Percentiles rank a stretch among this genome's conserved stretches.
phyloP scores from a whole-genome alignment of 169 alveolate species.

The Plasmodium gallinaceum region DNA sequence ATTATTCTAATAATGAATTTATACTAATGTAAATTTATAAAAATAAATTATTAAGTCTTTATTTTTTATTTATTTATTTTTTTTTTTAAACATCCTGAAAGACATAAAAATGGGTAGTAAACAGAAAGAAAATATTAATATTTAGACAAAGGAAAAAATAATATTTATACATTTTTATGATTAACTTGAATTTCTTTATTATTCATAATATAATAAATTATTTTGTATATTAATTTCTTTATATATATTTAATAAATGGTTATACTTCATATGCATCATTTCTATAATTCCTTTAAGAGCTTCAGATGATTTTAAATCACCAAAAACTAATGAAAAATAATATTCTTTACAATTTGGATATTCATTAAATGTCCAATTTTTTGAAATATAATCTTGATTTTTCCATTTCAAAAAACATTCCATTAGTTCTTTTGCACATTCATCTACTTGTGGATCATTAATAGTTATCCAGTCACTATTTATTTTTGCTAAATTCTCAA shows the following conservation, averaged over 20 bases:
- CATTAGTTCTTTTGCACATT: conserved; percentile 76
- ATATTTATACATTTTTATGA: no score
- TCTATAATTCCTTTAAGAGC: conserved; percentile 65
- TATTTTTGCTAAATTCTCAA: conserved; percentile 11
- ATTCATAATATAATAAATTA: conserved; percentile 8
- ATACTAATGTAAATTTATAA: no score
- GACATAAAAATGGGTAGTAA: no score
- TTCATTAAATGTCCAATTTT: conserved; percentile 74
- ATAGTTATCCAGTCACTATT: conserved; percentile 70
- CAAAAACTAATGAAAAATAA: conserved; percentile 72
- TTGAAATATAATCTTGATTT: conserved; percentile 67
- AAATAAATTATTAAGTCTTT: no score
- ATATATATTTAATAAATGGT: conserved; percentile 52
- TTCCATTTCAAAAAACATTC: conserved; percentile 76
- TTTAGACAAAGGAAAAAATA: neutral
- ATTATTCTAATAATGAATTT: no score
- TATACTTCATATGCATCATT: conserved; percentile 78
- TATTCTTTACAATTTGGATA: conserved; percentile 71
- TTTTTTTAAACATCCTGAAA: no score
- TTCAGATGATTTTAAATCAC: conserved; percentile 72
- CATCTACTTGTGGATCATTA: conserved; percentile 77
- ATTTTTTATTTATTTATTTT: no score
- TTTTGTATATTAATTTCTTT: conserved; percentile 35
- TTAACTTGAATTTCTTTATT: neutral
- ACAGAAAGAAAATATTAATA: no score